Conservation (phyloP, 176 grass and related monocot species). For the Oryza coarctata region DNA sequence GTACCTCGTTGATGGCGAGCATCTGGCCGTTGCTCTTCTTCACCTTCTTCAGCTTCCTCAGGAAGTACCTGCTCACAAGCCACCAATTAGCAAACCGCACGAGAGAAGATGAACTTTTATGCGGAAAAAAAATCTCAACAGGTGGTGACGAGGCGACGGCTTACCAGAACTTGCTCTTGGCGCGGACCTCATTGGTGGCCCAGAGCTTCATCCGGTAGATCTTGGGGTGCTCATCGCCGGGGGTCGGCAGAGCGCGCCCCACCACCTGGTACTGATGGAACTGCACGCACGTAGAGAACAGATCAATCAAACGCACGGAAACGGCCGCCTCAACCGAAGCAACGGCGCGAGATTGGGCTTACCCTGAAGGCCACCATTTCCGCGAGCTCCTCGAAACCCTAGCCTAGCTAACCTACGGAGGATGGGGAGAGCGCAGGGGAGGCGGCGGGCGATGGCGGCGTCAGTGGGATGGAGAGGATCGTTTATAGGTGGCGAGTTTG, state of each 20-base stretch:
- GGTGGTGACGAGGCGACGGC: not conserved
- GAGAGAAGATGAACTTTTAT: not conserved
- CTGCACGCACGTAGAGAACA: slow-evolving; percentile 9
- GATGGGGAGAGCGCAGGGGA: not conserved
- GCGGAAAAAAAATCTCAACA: too few species aligned
- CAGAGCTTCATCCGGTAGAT: slow-evolving; percentile 94
- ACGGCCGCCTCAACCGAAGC: not conserved
- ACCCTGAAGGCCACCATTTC: slow-evolving; percentile 67
- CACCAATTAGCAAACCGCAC: not conserved
- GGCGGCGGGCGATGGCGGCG: slow-evolving; percentile 28
- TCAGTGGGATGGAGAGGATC: not conserved
- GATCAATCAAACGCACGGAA: not conserved
- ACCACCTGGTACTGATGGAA: slow-evolving; percentile 96
- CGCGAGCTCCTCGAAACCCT: slow-evolving; percentile 19
- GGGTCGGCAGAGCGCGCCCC: slow-evolving; percentile 64
- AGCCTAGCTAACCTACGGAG: slow-evolving; percentile 24
- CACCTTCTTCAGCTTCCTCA: slow-evolving; percentile 88
- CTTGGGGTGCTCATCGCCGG: slow-evolving; percentile 74
- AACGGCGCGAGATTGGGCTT: not conserved
- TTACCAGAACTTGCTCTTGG: slow-evolving; percentile 86
- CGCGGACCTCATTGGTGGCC: slow-evolving; percentile 82
- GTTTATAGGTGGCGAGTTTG: slow-evolving; percentile 26
- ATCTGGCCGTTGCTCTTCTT: slow-evolving; percentile 94
- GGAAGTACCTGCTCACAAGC: slow-evolving; percentile 53
- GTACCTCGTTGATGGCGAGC: slow-evolving; percentile 77